These are phyloP conservation scores for Mycena filopes DNA, from an alignment of 768 basidiomycete species.

Conservation along the genomic window DNA sequence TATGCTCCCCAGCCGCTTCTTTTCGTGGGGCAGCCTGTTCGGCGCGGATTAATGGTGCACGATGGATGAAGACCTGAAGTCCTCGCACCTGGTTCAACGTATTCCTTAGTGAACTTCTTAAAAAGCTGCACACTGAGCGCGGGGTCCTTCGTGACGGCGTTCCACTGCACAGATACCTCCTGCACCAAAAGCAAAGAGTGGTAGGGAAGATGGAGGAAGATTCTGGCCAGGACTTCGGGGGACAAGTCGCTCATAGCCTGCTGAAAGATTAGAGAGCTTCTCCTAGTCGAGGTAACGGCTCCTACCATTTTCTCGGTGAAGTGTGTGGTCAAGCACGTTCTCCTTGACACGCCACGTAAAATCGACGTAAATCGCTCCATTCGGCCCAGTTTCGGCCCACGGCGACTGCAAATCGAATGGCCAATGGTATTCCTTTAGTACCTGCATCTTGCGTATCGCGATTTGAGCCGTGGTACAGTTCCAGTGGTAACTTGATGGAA, in stretches of 20 bases:
- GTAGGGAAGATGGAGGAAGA: constrained; percentile 10
- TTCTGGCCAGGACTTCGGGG: constrained; percentile 1
- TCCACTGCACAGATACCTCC: constrained; percentile 4
- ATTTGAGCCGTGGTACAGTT: too few species aligned
- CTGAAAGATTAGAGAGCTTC: too few species aligned
- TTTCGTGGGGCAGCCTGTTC: neutral
- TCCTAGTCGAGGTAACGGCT: too few species aligned
- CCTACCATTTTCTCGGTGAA: too few species aligned
- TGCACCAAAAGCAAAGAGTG: neutral
- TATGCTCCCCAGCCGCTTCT: neutral
- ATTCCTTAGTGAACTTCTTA: constrained; percentile 6
- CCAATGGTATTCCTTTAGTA: too few species aligned
- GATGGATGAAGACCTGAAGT: too few species aligned
- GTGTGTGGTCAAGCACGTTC: too few species aligned
- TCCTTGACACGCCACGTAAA: too few species aligned
- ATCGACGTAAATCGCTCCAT: too few species aligned
- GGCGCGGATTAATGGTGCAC: neutral
- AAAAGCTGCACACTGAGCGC: constrained; percentile 5
- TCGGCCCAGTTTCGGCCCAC: neutral
- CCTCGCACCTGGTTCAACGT: constrained; percentile 2
- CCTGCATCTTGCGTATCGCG: too few species aligned
- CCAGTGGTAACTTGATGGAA: too few species aligned
- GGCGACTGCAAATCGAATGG: too few species aligned
- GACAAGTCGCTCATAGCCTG: neutral
- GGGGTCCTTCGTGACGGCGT: neutral